These are phyloP conservation scores for Pseudocercospora fijiensis DNA, from an alignment of 2,329 filamentous ascomycete genomes.

Conservation along the genomic window DNA sequence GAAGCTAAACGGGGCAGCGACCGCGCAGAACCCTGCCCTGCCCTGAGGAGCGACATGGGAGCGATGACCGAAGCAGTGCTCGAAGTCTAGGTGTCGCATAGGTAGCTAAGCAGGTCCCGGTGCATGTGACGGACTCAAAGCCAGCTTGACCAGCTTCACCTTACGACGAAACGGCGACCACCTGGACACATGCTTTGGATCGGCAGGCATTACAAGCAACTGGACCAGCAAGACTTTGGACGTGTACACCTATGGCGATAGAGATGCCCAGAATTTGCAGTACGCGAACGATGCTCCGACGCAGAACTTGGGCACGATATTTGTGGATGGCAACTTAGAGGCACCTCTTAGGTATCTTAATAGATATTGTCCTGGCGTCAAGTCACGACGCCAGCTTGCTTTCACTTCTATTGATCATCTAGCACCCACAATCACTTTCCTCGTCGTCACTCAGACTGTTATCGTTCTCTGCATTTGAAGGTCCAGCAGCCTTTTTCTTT, in stretches of 20 bases:
- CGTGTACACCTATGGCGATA: constrained; percentile 41
- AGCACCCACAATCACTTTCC: background rate
- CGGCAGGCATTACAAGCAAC: constrained; percentile 33
- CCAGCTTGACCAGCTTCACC: too few species aligned
- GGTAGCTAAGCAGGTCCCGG: too few species aligned
- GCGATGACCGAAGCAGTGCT: too few species aligned
- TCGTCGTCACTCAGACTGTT: background rate
- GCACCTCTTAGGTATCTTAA: constrained; percentile 7
- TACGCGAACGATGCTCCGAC: constrained; percentile 33
- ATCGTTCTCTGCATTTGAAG: background rate
- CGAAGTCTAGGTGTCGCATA: too few species aligned
- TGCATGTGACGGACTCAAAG: too few species aligned
- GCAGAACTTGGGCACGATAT: constrained; percentile 36
- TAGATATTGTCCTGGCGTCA: too few species aligned
- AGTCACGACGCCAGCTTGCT: too few species aligned
- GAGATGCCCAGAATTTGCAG: constrained; percentile 35
- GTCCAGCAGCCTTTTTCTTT: constrained; percentile 8
- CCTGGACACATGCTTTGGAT: background rate
- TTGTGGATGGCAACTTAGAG: constrained; percentile 25
- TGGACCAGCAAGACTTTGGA: constrained; percentile 42
- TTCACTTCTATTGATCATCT: background rate
- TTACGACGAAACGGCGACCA: too few species aligned
- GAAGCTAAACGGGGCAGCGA: constrained; percentile 13
- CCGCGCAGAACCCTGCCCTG: constrained; percentile 29
- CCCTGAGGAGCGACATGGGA: too few species aligned